A percentile compares a stretch with the other conserved stretches of the same genome.
phyloP scores from a whole-genome alignment of 257 asterid genomes.

The Hygrophila difformis region DNA sequence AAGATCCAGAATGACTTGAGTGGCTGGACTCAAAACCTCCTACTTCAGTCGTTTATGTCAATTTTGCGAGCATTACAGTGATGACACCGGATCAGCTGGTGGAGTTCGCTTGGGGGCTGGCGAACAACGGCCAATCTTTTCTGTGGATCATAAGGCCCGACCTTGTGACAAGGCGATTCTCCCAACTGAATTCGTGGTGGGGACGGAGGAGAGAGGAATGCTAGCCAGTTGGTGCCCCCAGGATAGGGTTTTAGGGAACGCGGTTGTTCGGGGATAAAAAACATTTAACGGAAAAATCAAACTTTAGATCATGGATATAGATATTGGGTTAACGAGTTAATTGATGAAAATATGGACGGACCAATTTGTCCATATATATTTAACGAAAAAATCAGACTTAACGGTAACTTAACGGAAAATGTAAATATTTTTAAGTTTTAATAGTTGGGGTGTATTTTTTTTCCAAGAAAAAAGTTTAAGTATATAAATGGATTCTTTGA shows the following conservation, averaged over 20 bases:
- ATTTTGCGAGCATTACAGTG: neutral
- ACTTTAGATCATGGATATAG: no score
- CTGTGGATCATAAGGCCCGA: conserved; percentile 16
- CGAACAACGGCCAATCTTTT: conserved; percentile 7
- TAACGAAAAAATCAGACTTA: no score
- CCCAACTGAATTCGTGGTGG: conserved; percentile 6
- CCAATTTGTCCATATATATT: no score
- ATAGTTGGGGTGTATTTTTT: no score
- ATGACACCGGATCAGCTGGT: conserved; percentile 7
- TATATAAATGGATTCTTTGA: no score
- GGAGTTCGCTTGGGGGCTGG: conserved; percentile 11
- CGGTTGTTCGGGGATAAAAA: conserved; percentile 3
- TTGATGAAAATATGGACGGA: no score
- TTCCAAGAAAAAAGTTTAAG: no score
- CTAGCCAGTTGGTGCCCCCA: conserved; percentile 12
- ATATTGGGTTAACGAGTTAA: no score
- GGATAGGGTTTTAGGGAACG: conserved; percentile 2
- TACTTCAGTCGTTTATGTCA: neutral
- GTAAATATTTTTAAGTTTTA: no score
- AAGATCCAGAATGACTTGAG: neutral
- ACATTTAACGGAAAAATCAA: no score
- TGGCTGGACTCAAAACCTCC: neutral
- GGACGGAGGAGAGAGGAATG: conserved; percentile 7
- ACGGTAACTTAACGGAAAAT: no score
- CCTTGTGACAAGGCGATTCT: conserved; percentile 13